Percentiles rank a stretch among this genome's conserved stretches.
Conservation (phyloP, 192 early-diverging fungal genomes). For the Coemansia aciculifera region DNA sequence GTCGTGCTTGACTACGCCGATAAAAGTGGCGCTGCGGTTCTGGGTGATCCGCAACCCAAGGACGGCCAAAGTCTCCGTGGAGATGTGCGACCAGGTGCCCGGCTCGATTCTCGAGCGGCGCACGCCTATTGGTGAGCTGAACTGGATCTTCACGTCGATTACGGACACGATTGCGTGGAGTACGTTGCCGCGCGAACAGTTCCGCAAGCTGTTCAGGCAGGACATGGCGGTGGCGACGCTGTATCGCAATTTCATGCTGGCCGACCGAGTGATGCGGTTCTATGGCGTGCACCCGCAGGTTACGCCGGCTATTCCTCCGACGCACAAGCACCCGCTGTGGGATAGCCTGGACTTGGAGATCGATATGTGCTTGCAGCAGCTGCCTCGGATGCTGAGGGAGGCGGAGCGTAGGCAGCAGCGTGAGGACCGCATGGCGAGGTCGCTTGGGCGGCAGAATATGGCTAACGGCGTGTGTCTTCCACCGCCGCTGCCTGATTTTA, state of each 20-base stretch:
- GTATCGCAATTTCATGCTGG: slow-evolving; percentile 94
- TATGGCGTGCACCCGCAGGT: slow-evolving; percentile 93
- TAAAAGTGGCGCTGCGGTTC: slow-evolving; percentile 90
- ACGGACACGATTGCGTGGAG: slow-evolving; percentile 99
- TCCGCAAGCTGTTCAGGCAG: slow-evolving; percentile 88
- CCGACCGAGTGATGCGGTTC: slow-evolving; percentile 93
- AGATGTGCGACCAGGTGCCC: slow-evolving; percentile 65
- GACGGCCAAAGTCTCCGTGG: slow-evolving; percentile 70
- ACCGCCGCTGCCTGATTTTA: slow-evolving; percentile 9
- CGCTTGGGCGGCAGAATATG: slow-evolving; percentile 12
- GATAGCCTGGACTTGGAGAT: slow-evolving; percentile 92
- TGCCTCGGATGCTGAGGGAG: slow-evolving; percentile 71
- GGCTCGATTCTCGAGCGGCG: slow-evolving; percentile 87
- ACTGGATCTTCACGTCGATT: slow-evolving; percentile 98
- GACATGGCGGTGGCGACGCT: slow-evolving; percentile 93
- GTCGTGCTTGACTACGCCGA: slow-evolving; percentile 92
- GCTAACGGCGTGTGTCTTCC: not conserved
- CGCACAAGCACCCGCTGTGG: slow-evolving; percentile 97
- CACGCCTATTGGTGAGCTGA: slow-evolving; percentile 94
- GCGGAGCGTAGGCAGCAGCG: slow-evolving; percentile 28
- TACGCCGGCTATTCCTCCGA: slow-evolving; percentile 78
- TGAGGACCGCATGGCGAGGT: slow-evolving; percentile 28
- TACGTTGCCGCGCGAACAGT: slow-evolving; percentile 82
- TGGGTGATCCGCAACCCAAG: slow-evolving; percentile 86
- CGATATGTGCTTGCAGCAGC: slow-evolving; percentile 88